Base-by-base conservation (phyloP, 768 basidiomycete genomes). In the Guyanaporus albipodus region DNA sequence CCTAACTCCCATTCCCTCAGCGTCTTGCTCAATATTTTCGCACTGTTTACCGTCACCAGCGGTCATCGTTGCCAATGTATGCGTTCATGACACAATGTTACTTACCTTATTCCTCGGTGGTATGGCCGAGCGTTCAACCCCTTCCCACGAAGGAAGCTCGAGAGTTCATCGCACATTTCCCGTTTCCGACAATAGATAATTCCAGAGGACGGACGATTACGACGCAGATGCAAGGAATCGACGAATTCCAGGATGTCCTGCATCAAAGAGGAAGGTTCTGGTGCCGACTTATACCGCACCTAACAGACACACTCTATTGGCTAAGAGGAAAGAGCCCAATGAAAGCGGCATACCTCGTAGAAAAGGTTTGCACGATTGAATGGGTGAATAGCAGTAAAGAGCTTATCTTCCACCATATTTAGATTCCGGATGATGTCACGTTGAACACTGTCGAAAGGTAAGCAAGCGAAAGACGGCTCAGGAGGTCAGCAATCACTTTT, bases 311-410 rank as follows among this genome's bases (percentile, higher is more conserved):
- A 14, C 29, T 15, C 6, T 8, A 0, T 41, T 22, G n/a, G 24
- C 6, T 27, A 7, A 38, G 11, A 33, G 19, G 22, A 31, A 15
- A 7, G 48, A 4, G 38, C 21, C 7, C 3, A 18, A 15, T 11
- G 34, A 23, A n/a, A 40, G 18, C 2, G 18, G 46, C 60, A 8
- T 15, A 84, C 89, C 70, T 93, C 90, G 50, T 93, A 92, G 60
- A 76, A 92, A 2, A 92, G 71, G 61, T 91, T 91, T 4, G 68
- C 58, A 4, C 90, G 75, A 56, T 92, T 93, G 66, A 91, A 91
- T 0, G 87, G 88, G 58, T 90, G 88, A 0, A 85, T 60, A 17
- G 82, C 85, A 31, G 73, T 73, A 58, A 75, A 82, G 1, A 90
- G 70, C 31, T 74, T 72, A 8, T 76, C 71, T 27, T 70, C 58